Evolutionary conservation across 2,329 filamentous ascomycete species (phyloP), one percentile per base, ranked within the genome.

Genomic region (Pyricularia grisea): DNA sequence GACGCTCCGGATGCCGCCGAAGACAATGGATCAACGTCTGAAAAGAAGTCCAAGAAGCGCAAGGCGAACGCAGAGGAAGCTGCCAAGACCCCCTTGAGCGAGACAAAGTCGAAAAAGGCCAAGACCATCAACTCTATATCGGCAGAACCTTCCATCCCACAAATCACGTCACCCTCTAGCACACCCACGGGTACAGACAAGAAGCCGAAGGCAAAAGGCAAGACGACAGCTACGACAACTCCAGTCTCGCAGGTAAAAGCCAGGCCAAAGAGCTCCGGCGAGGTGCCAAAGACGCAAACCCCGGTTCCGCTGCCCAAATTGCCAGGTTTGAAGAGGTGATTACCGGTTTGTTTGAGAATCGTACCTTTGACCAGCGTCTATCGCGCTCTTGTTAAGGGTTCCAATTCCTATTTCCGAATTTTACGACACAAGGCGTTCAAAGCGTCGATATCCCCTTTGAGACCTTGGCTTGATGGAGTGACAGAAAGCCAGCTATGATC

Each of bases 31-130:
- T 12, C 79, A 5, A 81, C 81, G 69, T 76, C 79, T 6, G 81
- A 28, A 6, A 58, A 30, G 11, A 71, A 69, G 72, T 72, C 73
- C 30, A 76, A 74, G 73, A 83, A 82, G 76, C 78, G 81, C 67
- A 82, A 82, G 75, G 77, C 77, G 63, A 71, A 74, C 5, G 71
- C 70, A n/a, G 73, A 75, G 25, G 74, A 75, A n/a, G 74, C 73
- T 2, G 69, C 25, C 20, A 36, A 30, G 58, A 71, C 71, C 60
- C 65, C 73, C 12, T 67, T 66, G 25, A 66, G 72, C 25, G 78
- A 78, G 58, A 79, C 77, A 73, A 78, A 79, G 71, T 70, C 78
- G 20, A 80, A 78, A 74, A 77, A 75, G 68, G 72, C 70, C 67
- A 78, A 76, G 71, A 70, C 68, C 33, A 71, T 71, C 69, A 71